Conservation (phyloP, 2,329 filamentous ascomycete genomes). For the Ophiostoma sp. region DNA sequence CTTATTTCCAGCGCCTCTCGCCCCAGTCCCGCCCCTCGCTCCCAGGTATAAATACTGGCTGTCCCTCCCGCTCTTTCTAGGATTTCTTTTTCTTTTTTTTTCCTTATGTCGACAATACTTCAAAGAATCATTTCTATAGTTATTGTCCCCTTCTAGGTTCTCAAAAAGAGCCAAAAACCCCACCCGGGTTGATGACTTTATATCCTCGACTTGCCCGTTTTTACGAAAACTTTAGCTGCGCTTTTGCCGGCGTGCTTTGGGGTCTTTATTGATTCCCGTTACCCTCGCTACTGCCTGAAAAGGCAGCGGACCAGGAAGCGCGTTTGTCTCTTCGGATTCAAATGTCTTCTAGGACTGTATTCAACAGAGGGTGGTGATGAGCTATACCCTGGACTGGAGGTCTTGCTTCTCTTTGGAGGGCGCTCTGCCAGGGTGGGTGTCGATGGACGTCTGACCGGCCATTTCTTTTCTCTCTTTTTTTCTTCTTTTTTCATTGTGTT, state of each 20-base stretch:
- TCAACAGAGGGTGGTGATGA: constrained; percentile 81
- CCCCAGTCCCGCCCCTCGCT: not conserved
- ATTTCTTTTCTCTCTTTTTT: constrained; percentile 45
- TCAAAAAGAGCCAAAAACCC: constrained; percentile 87
- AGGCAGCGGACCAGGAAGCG: constrained; percentile 49
- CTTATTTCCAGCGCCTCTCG: not conserved
- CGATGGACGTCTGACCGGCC: constrained; percentile 87
- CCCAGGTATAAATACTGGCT: constrained; percentile 11
- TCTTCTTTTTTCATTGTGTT: constrained; percentile 56
- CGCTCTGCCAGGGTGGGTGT: constrained; percentile 71
- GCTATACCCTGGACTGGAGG: constrained; percentile 69
- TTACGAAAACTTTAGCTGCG: constrained; percentile 21
- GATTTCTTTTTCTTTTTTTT: constrained; percentile 41
- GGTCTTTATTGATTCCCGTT: constrained; percentile 40
- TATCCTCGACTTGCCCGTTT: constrained; percentile 61
- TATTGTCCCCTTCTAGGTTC: constrained; percentile 87
- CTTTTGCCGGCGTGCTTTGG: constrained; percentile 18
- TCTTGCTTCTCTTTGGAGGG: constrained; percentile 61
- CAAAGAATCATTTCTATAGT: constrained; percentile 98
- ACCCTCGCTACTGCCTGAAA: constrained; percentile 54
- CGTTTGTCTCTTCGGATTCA: constrained; percentile 14
- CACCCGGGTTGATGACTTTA: constrained; percentile 87
- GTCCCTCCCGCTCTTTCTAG: constrained; percentile 31
- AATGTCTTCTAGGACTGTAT: constrained; percentile 49
- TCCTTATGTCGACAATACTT: constrained; percentile 60